A percentile compares a stretch with the other conserved stretches of the same genome.
These are phyloP conservation scores for Musa itinerans DNA, from an alignment of 176 grass and related monocot genomes.

Conservation along the genomic window DNA sequence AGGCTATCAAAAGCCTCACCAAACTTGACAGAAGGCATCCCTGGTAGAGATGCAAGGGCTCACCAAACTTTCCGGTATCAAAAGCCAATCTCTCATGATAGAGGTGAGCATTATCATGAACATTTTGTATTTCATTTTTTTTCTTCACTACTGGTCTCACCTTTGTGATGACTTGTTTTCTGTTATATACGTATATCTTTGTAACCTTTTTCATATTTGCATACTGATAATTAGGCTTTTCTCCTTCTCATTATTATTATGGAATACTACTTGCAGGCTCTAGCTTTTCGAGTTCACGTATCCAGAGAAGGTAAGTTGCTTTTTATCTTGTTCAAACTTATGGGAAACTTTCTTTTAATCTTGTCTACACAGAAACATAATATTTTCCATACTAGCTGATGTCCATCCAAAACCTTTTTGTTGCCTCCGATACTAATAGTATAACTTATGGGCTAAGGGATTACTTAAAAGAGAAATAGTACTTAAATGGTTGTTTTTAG, in stretches of 20 bases:
- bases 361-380: too few relatives aligned
- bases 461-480: too few relatives aligned
- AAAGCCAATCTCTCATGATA: conserved; percentile 46
- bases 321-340: background rate
- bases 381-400: too few relatives aligned
- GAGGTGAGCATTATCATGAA: conserved; percentile 32
- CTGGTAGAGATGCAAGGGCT: conserved; percentile 51
- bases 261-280: conserved; percentile 36
- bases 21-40: background rate
- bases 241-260: background rate
- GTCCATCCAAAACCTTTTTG: too few relatives aligned
- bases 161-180: conserved; percentile 12
- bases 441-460: too few relatives aligned
- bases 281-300: conserved; percentile 54
- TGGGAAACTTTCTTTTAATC: background rate
- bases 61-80: conserved; percentile 37
- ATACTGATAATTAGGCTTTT: background rate
- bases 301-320: conserved; percentile 39
- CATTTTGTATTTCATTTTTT: background rate
- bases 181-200: background rate
- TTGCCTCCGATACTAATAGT: too few relatives aligned
- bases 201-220: background rate
- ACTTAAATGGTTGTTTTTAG: too few relatives aligned
- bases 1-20: conserved; percentile 26
- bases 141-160: background rate